phyloP scores from a whole-genome alignment of 257 asterid species.

The Misopates orontium region DNA sequence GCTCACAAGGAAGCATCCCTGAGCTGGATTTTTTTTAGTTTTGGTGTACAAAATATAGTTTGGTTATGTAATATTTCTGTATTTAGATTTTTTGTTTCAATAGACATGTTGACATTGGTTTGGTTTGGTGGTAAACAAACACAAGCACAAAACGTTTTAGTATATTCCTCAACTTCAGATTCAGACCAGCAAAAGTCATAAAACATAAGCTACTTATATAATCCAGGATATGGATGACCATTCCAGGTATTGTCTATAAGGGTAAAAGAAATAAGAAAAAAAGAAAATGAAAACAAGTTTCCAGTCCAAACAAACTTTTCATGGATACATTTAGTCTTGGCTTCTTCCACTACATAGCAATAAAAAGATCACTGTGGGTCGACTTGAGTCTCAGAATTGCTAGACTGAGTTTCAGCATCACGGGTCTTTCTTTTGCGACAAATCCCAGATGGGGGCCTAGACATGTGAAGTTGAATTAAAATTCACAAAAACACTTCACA shows the following conservation, averaged over 20 bases:
- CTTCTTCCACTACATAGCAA: background rate
- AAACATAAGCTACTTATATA: background rate
- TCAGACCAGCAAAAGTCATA: background rate
- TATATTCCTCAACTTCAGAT: no score
- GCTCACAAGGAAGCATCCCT: conserved; percentile 24
- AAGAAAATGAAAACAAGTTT: no score
- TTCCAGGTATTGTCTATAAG: background rate
- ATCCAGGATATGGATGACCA: background rate
- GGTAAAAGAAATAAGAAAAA: background rate
- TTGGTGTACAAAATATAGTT: background rate
- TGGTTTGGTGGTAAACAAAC: no score
- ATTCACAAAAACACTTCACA: background rate
- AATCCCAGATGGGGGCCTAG: conserved; percentile 52
- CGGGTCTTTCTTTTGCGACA: conserved; percentile 40
- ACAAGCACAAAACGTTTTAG: no score
- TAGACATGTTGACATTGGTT: no score
- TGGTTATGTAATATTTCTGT: no score
- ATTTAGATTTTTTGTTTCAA: background rate
- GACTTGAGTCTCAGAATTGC: conserved; percentile 26
- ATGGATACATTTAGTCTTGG: background rate
- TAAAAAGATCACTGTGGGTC: conserved; percentile 16
- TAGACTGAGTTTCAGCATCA: conserved; percentile 43
- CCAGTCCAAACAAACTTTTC: background rate
- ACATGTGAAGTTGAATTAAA: conserved; percentile 1
- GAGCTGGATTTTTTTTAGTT: background rate